Conservation (phyloP, 2,329 filamentous ascomycete genomes). For the Onygena corvina region DNA sequence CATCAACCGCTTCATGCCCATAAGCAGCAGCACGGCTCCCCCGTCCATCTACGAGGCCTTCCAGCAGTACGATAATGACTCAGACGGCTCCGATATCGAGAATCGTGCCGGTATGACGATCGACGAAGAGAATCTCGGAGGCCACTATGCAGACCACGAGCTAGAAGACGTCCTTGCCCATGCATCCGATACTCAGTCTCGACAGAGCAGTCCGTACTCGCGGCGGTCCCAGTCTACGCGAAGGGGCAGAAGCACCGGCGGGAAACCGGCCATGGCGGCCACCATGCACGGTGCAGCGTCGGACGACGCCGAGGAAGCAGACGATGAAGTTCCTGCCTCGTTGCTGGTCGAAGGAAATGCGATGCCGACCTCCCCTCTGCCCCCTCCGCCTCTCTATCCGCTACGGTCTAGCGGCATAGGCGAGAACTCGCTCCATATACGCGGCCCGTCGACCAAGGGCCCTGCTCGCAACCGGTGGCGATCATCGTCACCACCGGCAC, state of each 20-base stretch:
- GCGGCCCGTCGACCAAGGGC: constrained; percentile 32
- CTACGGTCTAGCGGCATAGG: constrained; percentile 14
- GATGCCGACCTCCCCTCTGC: constrained; percentile 30
- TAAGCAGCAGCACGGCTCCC: constrained; percentile 28
- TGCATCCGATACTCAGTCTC: constrained; percentile 38
- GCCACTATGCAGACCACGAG: constrained; percentile 45
- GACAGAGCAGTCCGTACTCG: constrained; percentile 33
- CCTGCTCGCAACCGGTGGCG: constrained; percentile 40
- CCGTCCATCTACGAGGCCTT: constrained; percentile 22
- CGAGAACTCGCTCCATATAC: not conserved
- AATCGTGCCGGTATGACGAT: constrained; percentile 37
- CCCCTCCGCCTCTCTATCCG: constrained; percentile 25
- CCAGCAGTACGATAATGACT: constrained; percentile 24
- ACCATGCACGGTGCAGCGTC: constrained; percentile 19
- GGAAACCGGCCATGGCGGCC: constrained; percentile 25
- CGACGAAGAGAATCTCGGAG: constrained; percentile 40
- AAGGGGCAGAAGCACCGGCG: constrained; percentile 22
- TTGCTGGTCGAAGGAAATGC: constrained; percentile 46
- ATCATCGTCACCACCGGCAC: constrained; percentile 36
- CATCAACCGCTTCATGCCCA: constrained; percentile 39
- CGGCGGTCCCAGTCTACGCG: constrained; percentile 16
- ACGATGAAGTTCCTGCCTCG: constrained; percentile 48
- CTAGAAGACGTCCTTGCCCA: constrained; percentile 46
- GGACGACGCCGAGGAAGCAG: constrained; percentile 15
- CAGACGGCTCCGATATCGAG: constrained; percentile 33